Base-by-base conservation (phyloP, 495 filamentous ascomycete genomes). In the Cryomyces minteri region DNA sequence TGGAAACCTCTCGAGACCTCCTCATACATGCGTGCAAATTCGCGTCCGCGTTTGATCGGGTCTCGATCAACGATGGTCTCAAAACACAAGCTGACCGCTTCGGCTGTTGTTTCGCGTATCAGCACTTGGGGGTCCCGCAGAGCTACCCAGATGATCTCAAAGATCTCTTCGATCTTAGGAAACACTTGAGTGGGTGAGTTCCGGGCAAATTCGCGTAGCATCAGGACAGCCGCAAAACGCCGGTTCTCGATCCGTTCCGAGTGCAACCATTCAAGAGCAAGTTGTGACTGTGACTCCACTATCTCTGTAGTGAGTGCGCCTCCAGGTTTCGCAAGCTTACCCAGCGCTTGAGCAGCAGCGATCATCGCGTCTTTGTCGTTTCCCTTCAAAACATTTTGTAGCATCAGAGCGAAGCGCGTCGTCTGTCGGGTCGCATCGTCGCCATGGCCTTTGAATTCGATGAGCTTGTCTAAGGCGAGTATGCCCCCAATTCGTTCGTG, bases 141-240 rank as follows among this genome's bases (percentile, higher is more conserved):
- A 28, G 87, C 87, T 41, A 92, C 85, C 88, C 88, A 94, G 49
- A 96, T 84, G 47, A 93, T 76, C 45, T 94, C 85, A 51, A 96
- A 86, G 39, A 96, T 81, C 46, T 85, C 81, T 14, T 77, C 72
- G 38, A 96, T 82, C 59, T 88, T 95, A 29, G 79, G 74, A 58
- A 94, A 99, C 56, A 96, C 82, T 33, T 96, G 68, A 0, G 90
- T 96, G 4, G 86, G 88, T 0, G 88, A 92, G 58, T 87, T 88
- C 54, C 79, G 74, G 8, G 84, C 87, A 32, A 99, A 71, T 57
- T 96, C 88, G 33, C 84, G 74, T 32, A 99, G 76, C 14, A 90
- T 77, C 12, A 99, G 70, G 25, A 94, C 88, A 4, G 90, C 88
- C 32, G 82, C 82, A 59, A 93, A 95, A 38, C 90, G 75, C 51